Evolutionary conservation across 345 rosid genomes (phyloP), one percentile per base, ranked within the genome.

Genomic region (Chamaenerion angustifolium): DNA sequence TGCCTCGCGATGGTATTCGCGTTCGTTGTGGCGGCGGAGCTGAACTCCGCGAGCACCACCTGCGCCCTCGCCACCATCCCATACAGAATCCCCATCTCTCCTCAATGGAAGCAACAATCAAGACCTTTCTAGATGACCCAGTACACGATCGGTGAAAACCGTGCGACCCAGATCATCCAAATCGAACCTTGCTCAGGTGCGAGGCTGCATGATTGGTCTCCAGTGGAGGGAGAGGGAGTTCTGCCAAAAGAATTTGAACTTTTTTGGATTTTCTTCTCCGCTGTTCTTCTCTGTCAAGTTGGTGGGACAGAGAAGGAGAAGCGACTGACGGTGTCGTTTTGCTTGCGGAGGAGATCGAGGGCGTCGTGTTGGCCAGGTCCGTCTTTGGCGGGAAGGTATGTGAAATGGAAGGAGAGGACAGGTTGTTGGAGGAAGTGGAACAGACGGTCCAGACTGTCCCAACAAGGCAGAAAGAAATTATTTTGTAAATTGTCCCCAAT

Each of bases 11-110:
- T 46, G 12, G 51, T 63, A 16, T 55, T 54, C 3, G 76, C 76
- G 18, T 78, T 78, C 19, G 74, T 58, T 46, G 60, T 56, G 4
- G 59, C 49, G 0, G 67, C 44, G 1, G 68, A 48, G 54, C 66
- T 64, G 43, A 69, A 75, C 65, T 74, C 83, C 13, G 76, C 77
- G 66, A 78, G 48, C n/a, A 74, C 72, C 54, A 56, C 71, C 46
- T 52, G 60, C 16, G 74, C 80, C 27, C 76, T 56, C 14, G 83
- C 80, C 64, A 78, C 78, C 77, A 74, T 62, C 45, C 64, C 83
- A 23, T 78, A 71, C 12, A 71, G 10, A 40, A 77, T 71, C 56
- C 69, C 79, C 83, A 74, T 73, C 44, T 10, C 16, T 6, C 43
- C 41, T 13, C 14, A 27, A 21, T 16, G 9, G 25, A 6, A 12